Base-by-base conservation (phyloP, 495 filamentous ascomycete genomes). In the Aspergillus sclerotioniger region DNA sequence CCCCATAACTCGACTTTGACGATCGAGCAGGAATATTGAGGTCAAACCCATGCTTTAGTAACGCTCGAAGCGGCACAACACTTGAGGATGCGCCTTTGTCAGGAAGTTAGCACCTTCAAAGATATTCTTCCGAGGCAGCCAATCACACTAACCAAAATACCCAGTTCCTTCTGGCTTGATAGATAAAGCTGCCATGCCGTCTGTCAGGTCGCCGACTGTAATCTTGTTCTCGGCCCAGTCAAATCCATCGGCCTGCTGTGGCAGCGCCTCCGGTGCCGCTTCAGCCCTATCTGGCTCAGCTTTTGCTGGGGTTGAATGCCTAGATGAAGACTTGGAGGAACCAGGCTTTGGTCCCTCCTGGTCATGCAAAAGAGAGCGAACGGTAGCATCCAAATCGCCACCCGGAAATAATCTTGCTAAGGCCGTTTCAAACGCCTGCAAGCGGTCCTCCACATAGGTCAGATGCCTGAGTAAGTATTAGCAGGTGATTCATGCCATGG, bases 181-280 rank as follows among this genome's bases (percentile, higher is more conserved):
- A 0, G 79, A 77, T 44, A 82, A 61, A n/a, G 75, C 73, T 28
- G 78, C 79, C 79, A 82, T 82, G 47, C 79, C 79, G 62, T 82
- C 79, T 2, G 74, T 74, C 37, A 81, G 53, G 58, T 78, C 74
- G 21, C 75, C 72, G 16, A 76, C 67, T 0, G 71, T 73, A 21
- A 77, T 72, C 51, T 75, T 70, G 43, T 75, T 76, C 52, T 81
- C 78, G 2, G 76, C 72, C 78, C 78, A 81, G 56, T 81, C 78
- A 66, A 81, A 81, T 16, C 76, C 78, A 69, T 80, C 77, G 12
- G 77, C 76, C 61, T 78, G 76, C 45, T 76, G 74, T 7, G 78
- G 78, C 20, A 80, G 62, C 48, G 75, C 74, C 60, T 80, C 77
- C 29, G 74, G 71, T 13, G 73, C 70, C 21, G 75, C 65, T 48